Conservation (phyloP, 352 stramenopile species). For the Globisporangium rhizosaccharum region DNA sequence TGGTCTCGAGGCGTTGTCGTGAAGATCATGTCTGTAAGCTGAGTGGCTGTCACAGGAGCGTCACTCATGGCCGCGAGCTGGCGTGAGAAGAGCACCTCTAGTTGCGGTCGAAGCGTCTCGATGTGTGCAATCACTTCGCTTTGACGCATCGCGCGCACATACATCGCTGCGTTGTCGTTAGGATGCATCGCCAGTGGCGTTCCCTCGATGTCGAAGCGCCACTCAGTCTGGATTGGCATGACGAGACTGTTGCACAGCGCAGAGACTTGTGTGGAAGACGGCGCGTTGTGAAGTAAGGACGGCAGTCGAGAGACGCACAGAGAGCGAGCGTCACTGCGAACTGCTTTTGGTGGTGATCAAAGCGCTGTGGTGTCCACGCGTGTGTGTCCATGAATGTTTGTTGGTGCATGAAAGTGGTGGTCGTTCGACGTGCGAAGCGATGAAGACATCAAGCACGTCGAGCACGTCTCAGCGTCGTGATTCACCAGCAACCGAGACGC, state of each 20-base stretch:
- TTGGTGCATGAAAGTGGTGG: no score
- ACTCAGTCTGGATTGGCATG: constrained; percentile 6
- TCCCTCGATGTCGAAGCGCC: constrained; percentile 1
- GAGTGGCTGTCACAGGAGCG: neutral
- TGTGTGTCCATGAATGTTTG: no score
- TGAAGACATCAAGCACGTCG: no score
- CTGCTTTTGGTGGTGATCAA: no score
- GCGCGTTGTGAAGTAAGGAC: neutral
- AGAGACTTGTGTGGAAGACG: neutral
- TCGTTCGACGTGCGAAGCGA: no score
- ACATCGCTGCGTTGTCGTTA: neutral
- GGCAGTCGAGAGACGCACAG: neutral
- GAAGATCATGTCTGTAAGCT: neutral
- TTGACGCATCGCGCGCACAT: neutral
- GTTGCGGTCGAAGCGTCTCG: neutral
- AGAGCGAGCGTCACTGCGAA: no score
- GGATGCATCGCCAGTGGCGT: neutral
- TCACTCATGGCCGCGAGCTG: neutral
- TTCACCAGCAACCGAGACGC: no score
- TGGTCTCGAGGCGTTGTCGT: neutral
- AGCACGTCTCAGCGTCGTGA: no score
- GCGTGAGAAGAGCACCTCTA: constrained; percentile 2
- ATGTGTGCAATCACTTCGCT: neutral
- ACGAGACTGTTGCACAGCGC: no score
- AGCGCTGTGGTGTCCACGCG: no score